Conservation (phyloP, 139 green algal genomes). For the Micromonas pusilla region DNA sequence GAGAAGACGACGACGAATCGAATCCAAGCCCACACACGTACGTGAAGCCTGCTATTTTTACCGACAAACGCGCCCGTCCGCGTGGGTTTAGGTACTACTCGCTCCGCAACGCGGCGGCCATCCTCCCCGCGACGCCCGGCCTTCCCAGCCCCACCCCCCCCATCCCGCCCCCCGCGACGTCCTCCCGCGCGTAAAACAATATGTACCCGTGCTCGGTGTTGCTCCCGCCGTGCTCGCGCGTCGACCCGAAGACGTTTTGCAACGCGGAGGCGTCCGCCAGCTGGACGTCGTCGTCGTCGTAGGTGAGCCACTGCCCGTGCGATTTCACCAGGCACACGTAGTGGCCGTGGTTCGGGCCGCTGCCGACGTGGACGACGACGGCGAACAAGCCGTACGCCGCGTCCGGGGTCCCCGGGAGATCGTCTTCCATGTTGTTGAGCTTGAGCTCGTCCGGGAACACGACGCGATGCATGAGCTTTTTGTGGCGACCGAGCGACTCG, state of each 20-base stretch:
- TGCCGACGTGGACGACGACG: slow-evolving; percentile 94
- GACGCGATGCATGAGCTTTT: slow-evolving; percentile 93
- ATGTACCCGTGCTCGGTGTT: slow-evolving; percentile 93
- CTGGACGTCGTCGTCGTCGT: slow-evolving; percentile 75
- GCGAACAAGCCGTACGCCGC: slow-evolving; percentile 74
- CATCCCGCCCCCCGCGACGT: slow-evolving; percentile 1
- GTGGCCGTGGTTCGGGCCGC: slow-evolving; percentile 89
- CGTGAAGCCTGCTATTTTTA: too few species aligned
- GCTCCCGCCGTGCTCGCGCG: slow-evolving; percentile 12
- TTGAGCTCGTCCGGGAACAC: slow-evolving; percentile 95
- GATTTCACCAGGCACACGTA: slow-evolving; percentile 91
- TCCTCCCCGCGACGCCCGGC: background rate
- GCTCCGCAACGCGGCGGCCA: too few species aligned
- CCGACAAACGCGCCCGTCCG: too few species aligned
- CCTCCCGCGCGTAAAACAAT: slow-evolving; percentile 76
- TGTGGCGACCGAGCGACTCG: slow-evolving; percentile 55
- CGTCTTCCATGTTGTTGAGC: slow-evolving; percentile 72
- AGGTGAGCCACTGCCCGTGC: slow-evolving; percentile 22
- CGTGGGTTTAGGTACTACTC: too few species aligned
- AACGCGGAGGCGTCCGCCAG: background rate
- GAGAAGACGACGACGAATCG: too few species aligned
- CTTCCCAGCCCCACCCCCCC: too few species aligned
- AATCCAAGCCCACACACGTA: too few species aligned
- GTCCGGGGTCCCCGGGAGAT: slow-evolving; percentile 49
- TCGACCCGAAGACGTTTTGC: background rate